These are phyloP conservation scores for Fusarium sp. DNA, from an alignment of 2,329 filamentous ascomycete species.

Conservation along the genomic window DNA sequence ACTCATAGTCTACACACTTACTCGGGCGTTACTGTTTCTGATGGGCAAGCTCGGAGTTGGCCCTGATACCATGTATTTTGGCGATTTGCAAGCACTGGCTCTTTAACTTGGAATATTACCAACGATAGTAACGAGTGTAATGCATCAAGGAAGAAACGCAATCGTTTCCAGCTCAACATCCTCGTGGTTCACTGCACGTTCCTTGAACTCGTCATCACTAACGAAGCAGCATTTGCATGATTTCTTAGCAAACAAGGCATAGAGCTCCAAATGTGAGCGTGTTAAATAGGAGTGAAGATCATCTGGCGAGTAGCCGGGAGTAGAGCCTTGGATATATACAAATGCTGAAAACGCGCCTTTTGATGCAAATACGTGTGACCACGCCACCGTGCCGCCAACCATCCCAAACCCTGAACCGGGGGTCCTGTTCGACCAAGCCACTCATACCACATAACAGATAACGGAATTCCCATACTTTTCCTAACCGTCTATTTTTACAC, in stretches of 20 bases:
- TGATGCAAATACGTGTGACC: constrained; percentile 45
- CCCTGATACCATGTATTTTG: constrained; percentile 21
- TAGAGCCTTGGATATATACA: constrained; percentile 43
- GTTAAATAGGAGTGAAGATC: constrained; percentile 49
- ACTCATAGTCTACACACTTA: constrained; percentile 40
- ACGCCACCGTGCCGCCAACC: constrained; percentile 28
- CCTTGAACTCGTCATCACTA: not conserved
- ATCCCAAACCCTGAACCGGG: constrained; percentile 37
- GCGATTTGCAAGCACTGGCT: constrained; percentile 10
- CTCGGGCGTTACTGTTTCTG: constrained; percentile 22
- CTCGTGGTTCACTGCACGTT: not conserved
- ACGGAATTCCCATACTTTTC: constrained; percentile 37
- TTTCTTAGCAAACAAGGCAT: not conserved
- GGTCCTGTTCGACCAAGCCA: constrained; percentile 21
- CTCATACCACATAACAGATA: constrained; percentile 35
- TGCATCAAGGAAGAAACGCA: constrained; percentile 21
- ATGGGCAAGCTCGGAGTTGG: constrained; percentile 6
- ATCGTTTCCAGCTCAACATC: not conserved
- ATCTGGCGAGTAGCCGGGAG: constrained; percentile 36
- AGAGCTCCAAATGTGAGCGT: constrained; percentile 23
- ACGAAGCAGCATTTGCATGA: not conserved
- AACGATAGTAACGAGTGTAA: constrained; percentile 38
- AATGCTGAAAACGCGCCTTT: constrained; percentile 44
- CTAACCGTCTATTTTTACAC: constrained; percentile 41
- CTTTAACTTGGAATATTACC: constrained; percentile 20